These are phyloP conservation scores for Globisporangium nodosum DNA, from an alignment of 352 stramenopile species.

Conservation along the genomic window DNA sequence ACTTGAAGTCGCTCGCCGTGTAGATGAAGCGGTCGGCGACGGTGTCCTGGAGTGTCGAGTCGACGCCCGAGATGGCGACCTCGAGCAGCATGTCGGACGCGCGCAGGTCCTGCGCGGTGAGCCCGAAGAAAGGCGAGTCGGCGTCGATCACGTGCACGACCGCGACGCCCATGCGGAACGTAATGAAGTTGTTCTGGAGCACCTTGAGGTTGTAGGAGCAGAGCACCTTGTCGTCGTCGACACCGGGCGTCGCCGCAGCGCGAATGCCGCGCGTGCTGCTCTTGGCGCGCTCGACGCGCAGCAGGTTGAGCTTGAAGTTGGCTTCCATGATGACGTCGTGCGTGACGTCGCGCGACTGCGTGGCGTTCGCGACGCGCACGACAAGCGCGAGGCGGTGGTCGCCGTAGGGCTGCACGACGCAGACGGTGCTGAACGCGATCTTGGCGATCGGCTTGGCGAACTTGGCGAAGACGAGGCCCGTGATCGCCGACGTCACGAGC, in stretches of 20 bases:
- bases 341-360: slow-evolving; percentile 69
- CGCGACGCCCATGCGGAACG: slow-evolving; percentile 77
- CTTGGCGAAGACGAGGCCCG: slow-evolving; percentile 80
- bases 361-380: slow-evolving; percentile 75
- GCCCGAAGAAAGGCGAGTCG: slow-evolving; percentile 53
- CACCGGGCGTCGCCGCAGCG: background rate
- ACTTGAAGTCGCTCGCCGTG: slow-evolving; percentile 54
- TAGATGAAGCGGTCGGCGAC: slow-evolving; percentile 80
- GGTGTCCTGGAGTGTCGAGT: slow-evolving; percentile 80
- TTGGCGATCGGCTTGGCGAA: slow-evolving; percentile 76
- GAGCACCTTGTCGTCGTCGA: slow-evolving; percentile 28
- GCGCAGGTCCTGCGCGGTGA: slow-evolving; percentile 50
- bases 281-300: slow-evolving; percentile 61
- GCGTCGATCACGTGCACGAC: slow-evolving; percentile 78
- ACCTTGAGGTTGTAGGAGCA: slow-evolving; percentile 78
- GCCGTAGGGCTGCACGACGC: slow-evolving; percentile 67
- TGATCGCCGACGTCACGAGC: slow-evolving; percentile 73
- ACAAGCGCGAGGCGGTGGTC: slow-evolving; percentile 73
- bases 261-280: background rate
- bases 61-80: slow-evolving; percentile 68
- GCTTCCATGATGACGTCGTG: slow-evolving; percentile 85
- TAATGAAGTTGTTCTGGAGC: slow-evolving; percentile 82
- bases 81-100: slow-evolving; percentile 74
- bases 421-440: slow-evolving; percentile 76
- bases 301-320: slow-evolving; percentile 70